A percentile compares a stretch with the other conserved stretches of the same genome.
These are phyloP conservation scores for Xylaria sp. DNA, from an alignment of 2,329 filamentous ascomycete genomes.

Conservation along the genomic window DNA sequence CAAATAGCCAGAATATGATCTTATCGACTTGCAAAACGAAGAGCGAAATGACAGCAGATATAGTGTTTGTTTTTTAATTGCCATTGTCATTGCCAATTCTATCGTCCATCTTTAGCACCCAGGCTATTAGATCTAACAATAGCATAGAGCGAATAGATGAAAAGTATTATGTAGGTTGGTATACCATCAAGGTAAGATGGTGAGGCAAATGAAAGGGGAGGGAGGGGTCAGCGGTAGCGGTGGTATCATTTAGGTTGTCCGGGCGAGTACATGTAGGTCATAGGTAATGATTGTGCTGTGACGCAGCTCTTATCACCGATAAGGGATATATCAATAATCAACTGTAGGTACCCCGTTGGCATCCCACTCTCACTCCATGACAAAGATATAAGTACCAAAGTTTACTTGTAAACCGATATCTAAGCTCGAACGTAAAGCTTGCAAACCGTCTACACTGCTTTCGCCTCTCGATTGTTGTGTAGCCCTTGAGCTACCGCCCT, in stretches of 20 bases:
- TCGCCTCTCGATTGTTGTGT: neutral
- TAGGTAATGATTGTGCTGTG: constrained; percentile 4
- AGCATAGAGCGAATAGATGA: neutral
- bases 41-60: neutral
- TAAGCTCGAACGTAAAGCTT: neutral
- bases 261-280: too few relatives aligned
- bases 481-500: constrained; percentile 3
- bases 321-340: constrained; percentile 22
- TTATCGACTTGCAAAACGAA: neutral
- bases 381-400: constrained; percentile 7
- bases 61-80: too few relatives aligned
- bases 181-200: too few relatives aligned
- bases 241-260: too few relatives aligned
- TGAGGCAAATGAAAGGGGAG: too few relatives aligned
- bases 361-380: constrained; percentile 9
- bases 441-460: neutral
- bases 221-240: too few relatives aligned
- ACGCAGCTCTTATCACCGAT: constrained; percentile 38
- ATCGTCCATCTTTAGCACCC: neutral
- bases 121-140: neutral
- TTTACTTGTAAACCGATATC: neutral
- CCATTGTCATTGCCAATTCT: neutral
- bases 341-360: constrained; percentile 4
- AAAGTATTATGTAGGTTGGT: too few relatives aligned
- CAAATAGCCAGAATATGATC: neutral